These are phyloP conservation scores for Lactarius trivialis DNA, from an alignment of 768 basidiomycete species.

Conservation along the genomic window DNA sequence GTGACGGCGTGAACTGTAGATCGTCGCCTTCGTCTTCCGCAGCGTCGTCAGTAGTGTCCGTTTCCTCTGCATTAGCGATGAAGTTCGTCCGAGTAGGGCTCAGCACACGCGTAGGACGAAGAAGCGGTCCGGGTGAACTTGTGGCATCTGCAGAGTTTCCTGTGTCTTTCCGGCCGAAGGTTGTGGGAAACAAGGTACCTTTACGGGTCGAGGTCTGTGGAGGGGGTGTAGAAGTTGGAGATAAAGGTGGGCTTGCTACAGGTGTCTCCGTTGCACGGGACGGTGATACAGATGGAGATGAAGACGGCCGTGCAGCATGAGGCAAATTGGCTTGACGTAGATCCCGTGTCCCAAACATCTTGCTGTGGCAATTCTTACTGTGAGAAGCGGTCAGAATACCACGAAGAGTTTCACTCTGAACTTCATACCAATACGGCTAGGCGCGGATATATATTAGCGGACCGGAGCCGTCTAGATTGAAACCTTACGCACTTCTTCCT, in stretches of 20 bases:
- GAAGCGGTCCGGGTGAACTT: conserved; percentile 28
- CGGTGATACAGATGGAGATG: conserved; percentile 27
- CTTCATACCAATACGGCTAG: conserved; percentile 41
- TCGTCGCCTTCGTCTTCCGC: conserved; percentile 29
- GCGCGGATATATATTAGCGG: neutral
- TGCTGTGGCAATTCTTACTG: conserved; percentile 80
- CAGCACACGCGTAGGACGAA: conserved; percentile 38
- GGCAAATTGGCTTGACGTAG: conserved; percentile 68
- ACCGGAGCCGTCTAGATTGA: conserved; percentile 6
- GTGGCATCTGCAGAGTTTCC: conserved; percentile 18
- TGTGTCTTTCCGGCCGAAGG: conserved; percentile 27
- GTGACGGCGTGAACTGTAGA: conserved; percentile 33
- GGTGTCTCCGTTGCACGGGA: conserved; percentile 11
- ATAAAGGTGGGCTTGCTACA: conserved; percentile 30
- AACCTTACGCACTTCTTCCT: conserved; percentile 52
- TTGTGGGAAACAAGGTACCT: conserved; percentile 18
- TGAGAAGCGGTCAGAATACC: conserved; percentile 8
- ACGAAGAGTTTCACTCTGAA: neutral
- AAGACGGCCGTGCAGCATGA: conserved; percentile 33
- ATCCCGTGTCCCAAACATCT: conserved; percentile 71
- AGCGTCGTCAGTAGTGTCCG: neutral
- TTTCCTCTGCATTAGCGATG: conserved; percentile 5
- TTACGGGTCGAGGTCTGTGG: conserved; percentile 25
- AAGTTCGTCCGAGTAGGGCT: conserved; percentile 29
- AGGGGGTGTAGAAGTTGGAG: conserved; percentile 22